These are phyloP conservation scores for Pichia deserticola DNA, from an alignment of 805 yeast species.

Conservation along the genomic window DNA sequence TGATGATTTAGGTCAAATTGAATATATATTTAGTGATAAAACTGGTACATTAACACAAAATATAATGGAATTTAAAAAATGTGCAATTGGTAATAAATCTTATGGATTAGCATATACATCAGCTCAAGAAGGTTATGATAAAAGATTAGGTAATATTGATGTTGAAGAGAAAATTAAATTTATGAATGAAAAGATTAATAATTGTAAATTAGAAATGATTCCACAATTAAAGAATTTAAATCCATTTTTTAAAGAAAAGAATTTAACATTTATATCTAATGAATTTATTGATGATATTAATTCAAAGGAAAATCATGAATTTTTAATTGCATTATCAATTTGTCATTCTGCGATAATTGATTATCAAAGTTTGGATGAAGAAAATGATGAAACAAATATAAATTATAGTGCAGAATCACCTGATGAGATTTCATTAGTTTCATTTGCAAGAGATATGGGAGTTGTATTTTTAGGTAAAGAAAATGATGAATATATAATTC, in stretches of 20 bases:
- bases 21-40: slow-evolving; percentile 74
- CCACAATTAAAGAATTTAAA: slow-evolving; percentile 29
- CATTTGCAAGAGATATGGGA: slow-evolving; percentile 69
- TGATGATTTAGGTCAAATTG: slow-evolving; percentile 80
- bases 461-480: slow-evolving; percentile 50
- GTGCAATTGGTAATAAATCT: slow-evolving; percentile 57
- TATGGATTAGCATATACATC: slow-evolving; percentile 77
- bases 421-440: slow-evolving; percentile 75
- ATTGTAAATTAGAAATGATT: slow-evolving; percentile 44
- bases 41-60: slow-evolving; percentile 82
- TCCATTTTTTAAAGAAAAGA: slow-evolving; percentile 39
- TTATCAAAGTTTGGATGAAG: slow-evolving; percentile 1
- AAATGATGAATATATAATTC: slow-evolving; percentile 38
- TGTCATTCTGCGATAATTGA: slow-evolving; percentile 61
- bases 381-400: slow-evolving; percentile 33
- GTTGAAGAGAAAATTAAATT: slow-evolving; percentile 40
- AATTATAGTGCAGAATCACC: slow-evolving; percentile 75
- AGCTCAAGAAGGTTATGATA: slow-evolving; percentile 65
- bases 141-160: slow-evolving; percentile 51
- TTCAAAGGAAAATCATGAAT: slow-evolving; percentile 39
- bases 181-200: slow-evolving; percentile 34
- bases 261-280: slow-evolving; percentile 56
- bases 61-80: slow-evolving; percentile 75
- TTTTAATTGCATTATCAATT: slow-evolving; percentile 59
- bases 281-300: slow-evolving; percentile 48